These are phyloP conservation scores for Tranzscheliella williamsii DNA, from an alignment of 1,284 basidiomycete species.

Conservation along the genomic window DNA sequence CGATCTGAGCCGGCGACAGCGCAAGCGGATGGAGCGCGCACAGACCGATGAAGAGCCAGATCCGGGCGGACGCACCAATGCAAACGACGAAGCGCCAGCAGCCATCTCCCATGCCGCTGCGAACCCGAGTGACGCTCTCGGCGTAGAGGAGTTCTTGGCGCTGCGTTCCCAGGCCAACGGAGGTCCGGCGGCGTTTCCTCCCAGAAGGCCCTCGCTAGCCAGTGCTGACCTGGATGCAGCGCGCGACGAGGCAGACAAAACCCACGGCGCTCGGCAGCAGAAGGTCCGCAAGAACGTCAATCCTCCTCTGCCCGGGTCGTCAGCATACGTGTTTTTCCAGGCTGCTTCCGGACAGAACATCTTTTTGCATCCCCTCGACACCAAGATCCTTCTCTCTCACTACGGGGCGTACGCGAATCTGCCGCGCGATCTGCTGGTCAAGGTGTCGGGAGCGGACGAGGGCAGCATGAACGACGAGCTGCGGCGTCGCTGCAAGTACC, in stretches of 20 bases:
- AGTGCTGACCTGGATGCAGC: background rate
- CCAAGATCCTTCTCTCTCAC: slow-evolving; percentile 84
- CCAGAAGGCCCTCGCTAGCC: background rate
- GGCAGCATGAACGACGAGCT: slow-evolving; percentile 83
- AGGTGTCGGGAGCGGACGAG: slow-evolving; percentile 74
- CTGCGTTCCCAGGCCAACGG: slow-evolving; percentile 23
- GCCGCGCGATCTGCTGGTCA: slow-evolving; percentile 77
- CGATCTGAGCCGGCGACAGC: slow-evolving; percentile 38
- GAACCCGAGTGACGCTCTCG: slow-evolving; percentile 20
- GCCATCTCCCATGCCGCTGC: slow-evolving; percentile 15
- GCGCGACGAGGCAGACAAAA: background rate
- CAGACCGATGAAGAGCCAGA: slow-evolving; percentile 5
- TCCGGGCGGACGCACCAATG: background rate
- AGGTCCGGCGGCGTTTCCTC: slow-evolving; percentile 7
- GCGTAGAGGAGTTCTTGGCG: slow-evolving; percentile 31
- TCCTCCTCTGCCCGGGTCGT: slow-evolving; percentile 47
- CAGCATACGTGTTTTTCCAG: slow-evolving; percentile 88
- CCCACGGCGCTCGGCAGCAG: slow-evolving; percentile 7
- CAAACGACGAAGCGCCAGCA: background rate
- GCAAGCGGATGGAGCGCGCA: slow-evolving; percentile 33
- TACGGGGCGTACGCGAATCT: slow-evolving; percentile 81
- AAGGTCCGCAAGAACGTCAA: slow-evolving; percentile 46
- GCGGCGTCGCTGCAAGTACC: slow-evolving; percentile 90
- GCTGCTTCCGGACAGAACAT: slow-evolving; percentile 86
- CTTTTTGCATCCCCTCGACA: slow-evolving; percentile 93